These are phyloP conservation scores for Cichorium intybus DNA, from an alignment of 140 eudicot species.

Conservation along the genomic window DNA sequence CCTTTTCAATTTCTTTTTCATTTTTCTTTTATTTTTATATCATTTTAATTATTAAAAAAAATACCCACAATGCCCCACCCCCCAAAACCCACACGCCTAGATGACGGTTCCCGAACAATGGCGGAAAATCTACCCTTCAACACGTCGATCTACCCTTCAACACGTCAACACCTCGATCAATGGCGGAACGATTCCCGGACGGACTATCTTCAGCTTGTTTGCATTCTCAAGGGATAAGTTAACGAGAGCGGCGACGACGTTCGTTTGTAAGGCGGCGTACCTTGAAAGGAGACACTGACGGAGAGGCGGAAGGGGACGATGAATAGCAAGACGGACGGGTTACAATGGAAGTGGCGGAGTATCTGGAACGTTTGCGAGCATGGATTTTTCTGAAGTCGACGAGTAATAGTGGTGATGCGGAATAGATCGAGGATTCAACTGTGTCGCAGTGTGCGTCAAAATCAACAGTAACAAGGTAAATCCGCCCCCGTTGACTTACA, in stretches of 20 bases:
- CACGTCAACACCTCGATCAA: too few species aligned
- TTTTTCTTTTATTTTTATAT: too few species aligned
- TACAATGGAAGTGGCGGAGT: conserved; percentile 63
- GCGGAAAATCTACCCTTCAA: conserved; percentile 62
- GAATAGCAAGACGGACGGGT: conserved; percentile 77
- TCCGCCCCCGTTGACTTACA: conserved; percentile 43
- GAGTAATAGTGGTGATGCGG: conserved; percentile 36
- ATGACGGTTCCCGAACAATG: conserved; percentile 85
- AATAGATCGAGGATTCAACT: conserved; percentile 44
- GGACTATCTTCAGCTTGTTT: conserved; percentile 70
- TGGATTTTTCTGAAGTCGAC: conserved; percentile 89
- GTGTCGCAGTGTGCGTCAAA: conserved; percentile 56
- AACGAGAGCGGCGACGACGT: conserved; percentile 78
- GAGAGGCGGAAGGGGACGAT: conserved; percentile 54
- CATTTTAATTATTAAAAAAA: too few species aligned
- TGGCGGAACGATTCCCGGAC: conserved; percentile 72
- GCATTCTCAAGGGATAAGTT: conserved; percentile 68
- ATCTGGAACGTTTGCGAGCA: conserved; percentile 51
- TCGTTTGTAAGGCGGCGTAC: conserved; percentile 58
- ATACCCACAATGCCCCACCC: too few species aligned
- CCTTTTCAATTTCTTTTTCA: too few species aligned
- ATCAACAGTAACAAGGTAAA: conserved; percentile 23
- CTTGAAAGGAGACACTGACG: conserved; percentile 48
- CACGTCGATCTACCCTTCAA: too few species aligned
- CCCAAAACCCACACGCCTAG: conserved; percentile 81